A percentile compares a stretch with the other conserved stretches of the same genome.
phyloP scores from a whole-genome alignment of 2,329 filamentous ascomycete genomes.

The Diaporthe batatas region DNA sequence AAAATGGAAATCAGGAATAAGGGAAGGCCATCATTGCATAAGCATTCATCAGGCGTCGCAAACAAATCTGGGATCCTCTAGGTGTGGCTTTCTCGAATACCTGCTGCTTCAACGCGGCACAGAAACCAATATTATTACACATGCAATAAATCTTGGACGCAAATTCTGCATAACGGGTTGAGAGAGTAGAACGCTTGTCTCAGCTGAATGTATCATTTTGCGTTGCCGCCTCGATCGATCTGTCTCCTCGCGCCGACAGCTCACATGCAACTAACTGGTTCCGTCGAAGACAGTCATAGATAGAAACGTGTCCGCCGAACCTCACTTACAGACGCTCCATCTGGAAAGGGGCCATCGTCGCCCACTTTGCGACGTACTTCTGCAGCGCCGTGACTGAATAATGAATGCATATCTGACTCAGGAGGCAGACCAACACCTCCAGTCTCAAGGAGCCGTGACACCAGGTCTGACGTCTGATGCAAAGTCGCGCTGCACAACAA shows the following conservation, averaged over 20 bases:
- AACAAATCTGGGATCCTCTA: constrained; percentile 46
- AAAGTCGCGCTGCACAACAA: constrained; percentile 36
- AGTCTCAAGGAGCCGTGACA: neutral
- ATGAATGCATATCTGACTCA: too few relatives aligned
- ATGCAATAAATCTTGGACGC: neutral
- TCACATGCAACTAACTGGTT: too few relatives aligned
- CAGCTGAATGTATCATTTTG: neutral
- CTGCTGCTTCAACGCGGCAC: constrained; percentile 58
- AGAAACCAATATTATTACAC: constrained; percentile 17
- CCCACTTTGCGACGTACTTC: too few relatives aligned
- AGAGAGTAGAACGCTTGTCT: neutral
- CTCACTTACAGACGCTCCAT: neutral
- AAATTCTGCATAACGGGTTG: neutral
- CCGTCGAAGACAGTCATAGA: too few relatives aligned
- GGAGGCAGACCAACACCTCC: neutral
- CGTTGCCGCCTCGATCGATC: neutral
- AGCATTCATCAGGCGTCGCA: constrained; percentile 55
- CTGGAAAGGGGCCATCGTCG: too few relatives aligned
- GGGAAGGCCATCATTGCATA: constrained; percentile 45
- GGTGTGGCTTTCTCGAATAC: constrained; percentile 48
- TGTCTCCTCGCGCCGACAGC: too few relatives aligned
- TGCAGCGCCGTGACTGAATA: too few relatives aligned
- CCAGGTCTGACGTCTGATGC: neutral
- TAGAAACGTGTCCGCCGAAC: neutral
- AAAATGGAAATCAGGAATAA: constrained; percentile 36